Evolutionary conservation across 805 yeast species (phyloP).

Genomic region (Candida oleophila): DNA sequence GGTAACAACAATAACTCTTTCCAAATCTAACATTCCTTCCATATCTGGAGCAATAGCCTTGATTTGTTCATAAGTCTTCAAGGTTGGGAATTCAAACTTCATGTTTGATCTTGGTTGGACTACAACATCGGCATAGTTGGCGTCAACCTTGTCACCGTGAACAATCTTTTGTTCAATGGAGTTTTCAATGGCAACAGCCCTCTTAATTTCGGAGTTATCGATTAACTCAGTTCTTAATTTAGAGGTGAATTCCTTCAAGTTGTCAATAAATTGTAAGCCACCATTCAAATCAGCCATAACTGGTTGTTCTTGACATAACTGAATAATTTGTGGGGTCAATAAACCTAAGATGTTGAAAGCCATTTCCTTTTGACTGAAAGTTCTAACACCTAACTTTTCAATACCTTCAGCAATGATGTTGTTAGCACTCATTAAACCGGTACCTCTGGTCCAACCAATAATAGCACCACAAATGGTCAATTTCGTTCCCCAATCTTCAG

Average conservation of each 20-base stretch:
- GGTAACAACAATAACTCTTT: constrained; percentile 88
- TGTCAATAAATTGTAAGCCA: constrained; percentile 91
- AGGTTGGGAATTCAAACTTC: constrained; percentile 88
- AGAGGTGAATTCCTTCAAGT: constrained; percentile 84
- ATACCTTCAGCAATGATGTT: constrained; percentile 97
- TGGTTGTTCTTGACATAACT: constrained; percentile 88
- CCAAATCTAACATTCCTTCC: constrained; percentile 90
- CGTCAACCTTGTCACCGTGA: constrained; percentile 84
- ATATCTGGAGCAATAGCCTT: constrained; percentile 69
- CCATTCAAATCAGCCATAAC: constrained; percentile 98
- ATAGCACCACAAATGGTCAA: constrained; percentile 97
- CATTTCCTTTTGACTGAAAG: constrained; percentile 99
- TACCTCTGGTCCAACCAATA: constrained; percentile 99
- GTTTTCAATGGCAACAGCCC: constrained; percentile 92
- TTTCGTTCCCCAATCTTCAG: constrained; percentile 94
- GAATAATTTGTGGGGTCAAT: constrained; percentile 80
- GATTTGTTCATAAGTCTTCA: constrained; percentile 74
- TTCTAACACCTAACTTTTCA: constrained; percentile 93
- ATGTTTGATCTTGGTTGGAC: constrained; percentile 94
- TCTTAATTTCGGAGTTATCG: constrained; percentile 87
- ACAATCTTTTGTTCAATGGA: constrained; percentile 84
- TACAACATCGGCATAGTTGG: constrained; percentile 72
- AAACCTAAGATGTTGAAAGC: constrained; percentile 96
- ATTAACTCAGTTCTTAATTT: constrained; percentile 72
- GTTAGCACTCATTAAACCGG: constrained; percentile 97